Base-by-base conservation (phyloP, 441 rosid species). In the Theobroma grandiflorum region DNA sequence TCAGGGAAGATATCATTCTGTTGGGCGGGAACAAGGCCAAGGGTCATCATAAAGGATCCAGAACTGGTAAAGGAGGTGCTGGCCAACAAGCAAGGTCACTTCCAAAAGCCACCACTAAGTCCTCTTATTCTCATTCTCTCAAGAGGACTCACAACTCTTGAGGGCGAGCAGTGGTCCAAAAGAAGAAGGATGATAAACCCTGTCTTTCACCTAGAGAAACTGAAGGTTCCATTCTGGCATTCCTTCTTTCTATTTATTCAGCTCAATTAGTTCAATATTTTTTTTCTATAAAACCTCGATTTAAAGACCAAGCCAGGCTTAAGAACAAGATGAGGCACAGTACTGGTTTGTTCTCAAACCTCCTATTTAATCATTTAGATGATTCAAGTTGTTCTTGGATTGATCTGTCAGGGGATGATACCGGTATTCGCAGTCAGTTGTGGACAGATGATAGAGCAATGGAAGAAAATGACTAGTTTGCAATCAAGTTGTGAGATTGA, bases 81-180 rank as follows among this genome's bases (percentile, higher is more conserved):
- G 52, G 58, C 86, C 22, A 88, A 90, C 79, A 90, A 84, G 84
- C 74, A 43, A 37, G 89, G 92, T 2, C 86, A 84, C 75, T 83
- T 87, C 76, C 68, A 63, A 16, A 89, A 89, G 85, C 91, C 89
- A 50, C 80, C 81, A 11, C 0, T 80, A 6, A 84, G 66, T 62
- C 83, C 91, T 53, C 81, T 80, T 3, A 75, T 88, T 76, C 83
- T 47, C 55, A 50, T 84, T 64, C 82, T 90, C 35, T 50, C 88
- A 6, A 86, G 43, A 75, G 90, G 91, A 65, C 59, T 89, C 59
- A 45, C 89, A 14, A 81, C 70, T 64, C 78, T 80, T 43, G 87
- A 89, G 82, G 91, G 91, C 16, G 90, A 85, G 52, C 58, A 82
- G 31, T 90, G 92, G 94, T 85, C 87, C 40, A 79, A 49, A 73